Conservation (phyloP, 257 asterid genomes). For the Dorcoceras hygrometricum region DNA sequence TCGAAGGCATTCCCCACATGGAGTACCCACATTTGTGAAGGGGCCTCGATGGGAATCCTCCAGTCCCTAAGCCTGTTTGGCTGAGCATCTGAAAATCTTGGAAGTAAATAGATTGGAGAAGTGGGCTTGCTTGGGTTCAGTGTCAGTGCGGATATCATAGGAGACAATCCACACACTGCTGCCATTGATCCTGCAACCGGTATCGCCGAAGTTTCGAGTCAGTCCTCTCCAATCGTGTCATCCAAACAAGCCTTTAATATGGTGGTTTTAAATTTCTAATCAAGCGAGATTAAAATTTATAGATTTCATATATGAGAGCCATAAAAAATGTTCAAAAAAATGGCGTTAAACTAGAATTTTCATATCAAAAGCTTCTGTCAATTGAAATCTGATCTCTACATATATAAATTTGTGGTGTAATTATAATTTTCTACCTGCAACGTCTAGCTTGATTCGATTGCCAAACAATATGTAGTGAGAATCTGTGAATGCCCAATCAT, state of each 20-base stretch:
- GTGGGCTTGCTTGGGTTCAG: constrained; percentile 85
- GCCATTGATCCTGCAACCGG: constrained; percentile 68
- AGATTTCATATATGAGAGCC: no score
- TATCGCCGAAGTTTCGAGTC: neutral
- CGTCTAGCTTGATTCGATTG: constrained; percentile 86
- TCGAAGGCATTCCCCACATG: constrained; percentile 91
- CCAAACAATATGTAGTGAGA: constrained; percentile 79
- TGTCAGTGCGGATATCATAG: constrained; percentile 88
- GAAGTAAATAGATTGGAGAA: constrained; percentile 82
- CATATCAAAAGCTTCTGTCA: no score
- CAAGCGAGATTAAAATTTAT: no score
- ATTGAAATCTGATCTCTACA: no score
- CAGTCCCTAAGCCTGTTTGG: constrained; percentile 50
- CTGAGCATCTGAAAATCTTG: constrained; percentile 41
- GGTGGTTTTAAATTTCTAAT: neutral
- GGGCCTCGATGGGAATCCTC: constrained; percentile 90
- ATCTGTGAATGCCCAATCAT: constrained; percentile 97
- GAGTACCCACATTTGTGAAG: constrained; percentile 86
- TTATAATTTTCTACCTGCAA: no score
- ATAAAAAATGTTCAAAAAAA: no score
- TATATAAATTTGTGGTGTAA: no score
- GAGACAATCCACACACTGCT: constrained; percentile 89
- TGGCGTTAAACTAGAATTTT: no score
- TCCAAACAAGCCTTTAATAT: neutral
- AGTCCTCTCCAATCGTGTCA: neutral